Percentiles rank a stretch among this genome's conserved stretches.
phyloP scores from a whole-genome alignment of 257 asterid genomes.

The Ilex aquifolium region DNA sequence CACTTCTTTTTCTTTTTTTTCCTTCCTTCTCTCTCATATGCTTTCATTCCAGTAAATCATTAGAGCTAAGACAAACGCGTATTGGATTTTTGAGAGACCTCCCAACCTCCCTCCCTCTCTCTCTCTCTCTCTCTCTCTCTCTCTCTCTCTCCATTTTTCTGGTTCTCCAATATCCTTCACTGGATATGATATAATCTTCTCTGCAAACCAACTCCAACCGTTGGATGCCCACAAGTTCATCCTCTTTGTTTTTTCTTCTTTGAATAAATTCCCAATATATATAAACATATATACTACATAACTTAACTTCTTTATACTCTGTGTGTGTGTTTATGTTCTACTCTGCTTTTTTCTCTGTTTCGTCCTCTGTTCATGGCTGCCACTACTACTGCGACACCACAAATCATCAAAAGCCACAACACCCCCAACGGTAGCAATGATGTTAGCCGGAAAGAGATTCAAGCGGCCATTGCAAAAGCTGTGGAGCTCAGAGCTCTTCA shows the following conservation, averaged over 20 bases:
- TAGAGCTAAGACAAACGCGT: constrained; percentile 32
- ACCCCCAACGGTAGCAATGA: constrained; percentile 20
- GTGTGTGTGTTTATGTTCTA: constrained; percentile 5
- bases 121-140: constrained; percentile 3
- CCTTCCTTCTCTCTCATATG: constrained; percentile 28
- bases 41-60: constrained; percentile 32
- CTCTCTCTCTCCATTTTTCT: constrained; percentile 16
- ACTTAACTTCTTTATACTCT: not conserved
- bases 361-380: constrained; percentile 35
- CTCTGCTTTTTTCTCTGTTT: constrained; percentile 2
- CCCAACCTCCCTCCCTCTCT: not conserved
- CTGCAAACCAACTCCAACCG: constrained; percentile 36
- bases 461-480: constrained; percentile 75
- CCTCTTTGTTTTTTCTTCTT: constrained; percentile 27
- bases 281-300: not conserved
- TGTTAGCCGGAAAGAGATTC: constrained; percentile 46
- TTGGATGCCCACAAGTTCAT: constrained; percentile 25
- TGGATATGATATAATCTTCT: constrained; percentile 35
- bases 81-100: constrained; percentile 17
- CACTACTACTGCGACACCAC: constrained; percentile 10
- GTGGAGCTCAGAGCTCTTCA: constrained; percentile 92
- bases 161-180: constrained; percentile 36
- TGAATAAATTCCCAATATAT: constrained; percentile 9
- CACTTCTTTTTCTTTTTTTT: no score
- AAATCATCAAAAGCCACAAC: constrained; percentile 13